Percentiles rank a stretch among this genome's conserved stretches.
phyloP scores from a whole-genome alignment of 306 rosid species.

The Rosa rugosa region DNA sequence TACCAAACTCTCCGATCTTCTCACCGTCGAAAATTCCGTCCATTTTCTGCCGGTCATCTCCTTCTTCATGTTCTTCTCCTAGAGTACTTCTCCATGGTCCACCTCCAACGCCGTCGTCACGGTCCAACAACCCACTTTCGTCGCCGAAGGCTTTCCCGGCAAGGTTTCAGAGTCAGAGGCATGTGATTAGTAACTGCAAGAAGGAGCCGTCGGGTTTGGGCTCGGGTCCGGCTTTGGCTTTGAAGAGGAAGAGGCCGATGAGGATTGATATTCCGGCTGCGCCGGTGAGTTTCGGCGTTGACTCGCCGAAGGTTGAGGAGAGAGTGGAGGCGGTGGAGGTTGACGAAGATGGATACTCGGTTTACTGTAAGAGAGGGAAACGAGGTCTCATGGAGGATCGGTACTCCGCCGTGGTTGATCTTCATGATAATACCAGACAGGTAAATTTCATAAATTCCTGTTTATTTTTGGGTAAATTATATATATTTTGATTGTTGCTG shows the following conservation, averaged over 20 bases:
- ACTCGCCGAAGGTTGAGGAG: constrained; percentile 18
- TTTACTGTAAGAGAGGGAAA: constrained; percentile 54
- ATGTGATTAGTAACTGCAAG: neutral
- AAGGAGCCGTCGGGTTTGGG: constrained; percentile 17
- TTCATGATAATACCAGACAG: constrained; percentile 40
- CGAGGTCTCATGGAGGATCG: constrained; percentile 49
- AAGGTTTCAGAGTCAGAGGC: constrained; percentile 17
- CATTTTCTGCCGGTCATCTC: constrained; percentile 29
- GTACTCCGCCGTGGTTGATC: constrained; percentile 41
- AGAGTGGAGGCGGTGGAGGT: constrained; percentile 42
- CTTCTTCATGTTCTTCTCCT: constrained; percentile 37
- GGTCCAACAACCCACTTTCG: neutral
- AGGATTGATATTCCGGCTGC: constrained; percentile 34
- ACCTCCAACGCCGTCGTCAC: constrained; percentile 15
- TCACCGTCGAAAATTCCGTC: constrained; percentile 41
- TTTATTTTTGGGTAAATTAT: neutral
- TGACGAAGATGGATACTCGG: constrained; percentile 47
- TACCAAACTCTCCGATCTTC: constrained; percentile 40
- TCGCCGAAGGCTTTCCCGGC: constrained; percentile 18
- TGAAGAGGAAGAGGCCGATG: constrained; percentile 52
- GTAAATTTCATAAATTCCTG: constrained; percentile 14
- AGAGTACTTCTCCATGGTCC: constrained; percentile 26
- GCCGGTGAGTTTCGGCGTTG: constrained; percentile 25
- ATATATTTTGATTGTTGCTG: neutral
- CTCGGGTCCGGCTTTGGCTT: constrained; percentile 16